phyloP scores from a whole-genome alignment of 73 alveolate genomes.

The Uronychia setigera region DNA sequence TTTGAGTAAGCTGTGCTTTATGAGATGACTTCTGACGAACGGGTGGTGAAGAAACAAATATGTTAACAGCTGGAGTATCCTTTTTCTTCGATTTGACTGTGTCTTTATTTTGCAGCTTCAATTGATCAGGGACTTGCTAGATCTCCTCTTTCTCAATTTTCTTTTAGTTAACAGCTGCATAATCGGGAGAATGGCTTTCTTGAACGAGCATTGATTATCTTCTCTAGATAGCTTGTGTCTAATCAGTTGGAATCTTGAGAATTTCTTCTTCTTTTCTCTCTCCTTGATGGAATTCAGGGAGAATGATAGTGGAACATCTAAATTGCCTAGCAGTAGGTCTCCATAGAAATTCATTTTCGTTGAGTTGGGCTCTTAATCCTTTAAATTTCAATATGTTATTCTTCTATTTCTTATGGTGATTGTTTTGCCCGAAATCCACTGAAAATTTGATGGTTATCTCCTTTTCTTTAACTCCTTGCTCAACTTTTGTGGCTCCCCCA shows the following conservation, averaged over 20 bases:
- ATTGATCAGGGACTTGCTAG: background rate
- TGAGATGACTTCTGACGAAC: too few relatives aligned
- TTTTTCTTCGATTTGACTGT: background rate
- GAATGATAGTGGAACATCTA: background rate
- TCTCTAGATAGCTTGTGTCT: too few relatives aligned
- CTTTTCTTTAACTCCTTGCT: background rate
- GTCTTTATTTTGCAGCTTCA: background rate
- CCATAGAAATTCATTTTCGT: background rate
- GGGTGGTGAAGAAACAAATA: background rate
- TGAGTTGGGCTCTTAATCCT: background rate
- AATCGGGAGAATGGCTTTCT: background rate
- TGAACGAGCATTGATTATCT: background rate
- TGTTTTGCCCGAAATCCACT: background rate
- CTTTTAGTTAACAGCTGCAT: background rate
- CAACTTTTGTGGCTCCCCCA: background rate
- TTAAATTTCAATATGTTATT: too few relatives aligned
- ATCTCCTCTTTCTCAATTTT: background rate
- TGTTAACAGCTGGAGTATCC: background rate
- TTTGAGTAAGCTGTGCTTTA: too few relatives aligned
- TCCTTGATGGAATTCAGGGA: background rate
- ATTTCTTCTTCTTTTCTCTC: too few relatives aligned
- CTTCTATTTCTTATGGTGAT: background rate
- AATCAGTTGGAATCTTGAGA: too few relatives aligned
- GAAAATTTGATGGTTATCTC: background rate
- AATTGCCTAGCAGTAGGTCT: background rate